phyloP scores from a whole-genome alignment of 1,139 yeast species.

The Pichia kudriavzevii region DNA sequence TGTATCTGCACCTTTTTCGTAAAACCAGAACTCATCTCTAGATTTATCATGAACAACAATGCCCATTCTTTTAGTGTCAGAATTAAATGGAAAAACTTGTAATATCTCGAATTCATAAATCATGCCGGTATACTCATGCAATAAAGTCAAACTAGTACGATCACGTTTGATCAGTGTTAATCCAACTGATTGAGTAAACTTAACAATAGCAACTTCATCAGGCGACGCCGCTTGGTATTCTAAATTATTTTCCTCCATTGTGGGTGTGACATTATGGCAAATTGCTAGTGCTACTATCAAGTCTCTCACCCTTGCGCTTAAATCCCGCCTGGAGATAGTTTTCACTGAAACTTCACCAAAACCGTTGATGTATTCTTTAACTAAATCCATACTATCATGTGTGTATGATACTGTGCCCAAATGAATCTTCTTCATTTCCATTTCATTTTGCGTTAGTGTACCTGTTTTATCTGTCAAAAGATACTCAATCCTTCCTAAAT shows the following conservation, averaged over 20 bases:
- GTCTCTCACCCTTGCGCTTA: conserved; percentile 71
- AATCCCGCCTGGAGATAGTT: conserved; percentile 47
- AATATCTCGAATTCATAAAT: conserved; percentile 57
- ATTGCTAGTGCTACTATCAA: conserved; percentile 74
- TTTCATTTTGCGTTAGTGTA: conserved; percentile 93
- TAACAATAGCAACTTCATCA: conserved; percentile 95
- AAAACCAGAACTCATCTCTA: conserved; percentile 70
- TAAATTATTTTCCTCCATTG: conserved; percentile 55
- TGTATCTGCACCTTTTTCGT: conserved; percentile 94
- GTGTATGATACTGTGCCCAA: conserved; percentile 90
- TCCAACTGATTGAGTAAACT: conserved; percentile 83
- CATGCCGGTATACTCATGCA: conserved; percentile 55
- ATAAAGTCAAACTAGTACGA: conserved; percentile 60
- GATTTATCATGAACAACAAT: conserved; percentile 60
- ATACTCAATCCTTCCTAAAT: conserved; percentile 91
- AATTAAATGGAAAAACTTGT: conserved; percentile 86
- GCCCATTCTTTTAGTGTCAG: conserved; percentile 97
- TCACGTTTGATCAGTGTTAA: conserved; percentile 74
- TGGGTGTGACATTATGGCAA: conserved; percentile 94
- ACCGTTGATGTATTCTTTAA: conserved; percentile 52
- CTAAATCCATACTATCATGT: conserved; percentile 87
- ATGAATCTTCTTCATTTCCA: conserved; percentile 92
- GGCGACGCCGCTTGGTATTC: conserved; percentile 98
- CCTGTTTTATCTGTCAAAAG: conserved; percentile 93
- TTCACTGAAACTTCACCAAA: conserved; percentile 23